Evolutionary conservation across 2,329 filamentous ascomycete genomes (phyloP).

Genomic region (Claviceps monticola): DNA sequence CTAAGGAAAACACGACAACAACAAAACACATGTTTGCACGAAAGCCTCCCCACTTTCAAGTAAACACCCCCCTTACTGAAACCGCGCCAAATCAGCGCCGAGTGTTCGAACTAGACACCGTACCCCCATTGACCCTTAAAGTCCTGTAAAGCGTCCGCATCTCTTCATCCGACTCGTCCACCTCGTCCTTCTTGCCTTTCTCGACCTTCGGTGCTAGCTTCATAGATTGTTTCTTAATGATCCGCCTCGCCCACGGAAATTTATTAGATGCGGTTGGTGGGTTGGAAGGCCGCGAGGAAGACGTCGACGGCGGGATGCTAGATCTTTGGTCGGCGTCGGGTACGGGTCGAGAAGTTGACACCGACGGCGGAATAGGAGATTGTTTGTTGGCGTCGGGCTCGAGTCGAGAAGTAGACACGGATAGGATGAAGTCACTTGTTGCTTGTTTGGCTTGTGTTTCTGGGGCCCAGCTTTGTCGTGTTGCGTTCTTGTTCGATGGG

Average conservation of each 20-base stretch:
- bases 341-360: neutral
- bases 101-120: too few species aligned
- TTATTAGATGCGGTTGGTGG: slow-evolving; percentile 12
- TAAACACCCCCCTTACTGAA: too few species aligned
- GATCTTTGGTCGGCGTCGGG: slow-evolving; percentile 10
- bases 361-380: slow-evolving; percentile 7
- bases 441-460: neutral
- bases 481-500: neutral
- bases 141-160: too few species aligned
- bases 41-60: too few species aligned
- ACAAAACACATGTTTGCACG: too few species aligned
- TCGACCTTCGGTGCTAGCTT: too few species aligned
- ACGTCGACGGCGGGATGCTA: slow-evolving; percentile 5
- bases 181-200: too few species aligned
- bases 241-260: slow-evolving; percentile 9
- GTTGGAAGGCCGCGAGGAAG: slow-evolving; percentile 5
- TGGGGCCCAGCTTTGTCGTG: neutral
- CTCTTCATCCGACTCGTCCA: too few species aligned
- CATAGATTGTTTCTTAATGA: slow-evolving; percentile 3
- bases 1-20: too few species aligned
- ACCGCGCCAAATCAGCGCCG: too few species aligned
- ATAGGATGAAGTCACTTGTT: too few species aligned
- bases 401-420: neutral
- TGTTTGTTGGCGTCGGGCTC: slow-evolving; percentile 9
- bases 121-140: too few species aligned